Evolutionary conservation across 2,329 filamentous ascomycete genomes (phyloP), one percentile per base, ranked within the genome.

Genomic region (Drechslerella coelobrocha): DNA sequence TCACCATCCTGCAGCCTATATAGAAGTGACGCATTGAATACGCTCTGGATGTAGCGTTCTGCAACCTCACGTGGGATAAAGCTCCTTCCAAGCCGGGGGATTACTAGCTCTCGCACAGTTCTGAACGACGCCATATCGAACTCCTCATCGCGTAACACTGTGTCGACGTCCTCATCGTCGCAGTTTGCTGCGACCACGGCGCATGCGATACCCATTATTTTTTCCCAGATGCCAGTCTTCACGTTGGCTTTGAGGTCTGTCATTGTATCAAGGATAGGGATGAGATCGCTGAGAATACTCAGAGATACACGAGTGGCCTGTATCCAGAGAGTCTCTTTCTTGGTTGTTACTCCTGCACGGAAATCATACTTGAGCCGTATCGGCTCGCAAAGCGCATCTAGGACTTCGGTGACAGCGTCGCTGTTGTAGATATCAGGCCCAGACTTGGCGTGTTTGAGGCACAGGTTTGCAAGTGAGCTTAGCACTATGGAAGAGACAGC

Each of bases 401-500:
- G 78, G 0, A 87, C 86, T 5, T 83, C 82, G 1, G 85, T 79
- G 23, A 95, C 82, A 0, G 90, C 86, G 0, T 86, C 86, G 47
- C 86, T 87, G 0, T 80, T 81, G 76, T 92, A 92, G 0, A 96
- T 85, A 34, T 89, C 86, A n/a, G 81, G 76, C 23, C 89, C 86
- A 0, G 80, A 19, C 12, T 52, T 78, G 0, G 86, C 83, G 72
- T 90, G 86, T 14, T 81, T 79, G 2, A 86, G 78, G 2, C 89
- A 81, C 1, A 91, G 79, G 0, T 79, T 80, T 73, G 89, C 83
- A 1, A 95, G 79, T 48, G 91, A 84, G 1, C 83, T 81, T 84
- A 96, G 94, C 66, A 89, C 87, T 19, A 86, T 85, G 78, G 94
- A 96, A 0, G 92, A 91, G 76, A 97, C 85, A 31, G 94, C 93